phyloP scores from a whole-genome alignment of 352 stramenopile genomes.

The Globisporangium canariense region DNA sequence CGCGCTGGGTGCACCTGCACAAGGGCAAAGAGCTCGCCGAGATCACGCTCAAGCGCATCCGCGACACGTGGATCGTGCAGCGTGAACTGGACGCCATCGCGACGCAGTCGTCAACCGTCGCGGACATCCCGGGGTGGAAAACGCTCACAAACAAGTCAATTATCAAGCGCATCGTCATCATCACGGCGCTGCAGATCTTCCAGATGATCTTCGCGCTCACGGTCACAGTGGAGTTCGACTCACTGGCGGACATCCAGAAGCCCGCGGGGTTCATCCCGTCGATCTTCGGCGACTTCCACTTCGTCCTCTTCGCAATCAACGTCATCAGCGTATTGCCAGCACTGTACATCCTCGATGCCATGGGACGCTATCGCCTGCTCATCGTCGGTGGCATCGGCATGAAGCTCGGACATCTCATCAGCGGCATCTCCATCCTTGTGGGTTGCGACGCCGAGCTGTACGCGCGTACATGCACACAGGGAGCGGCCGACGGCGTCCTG shows the following conservation, averaged over 20 bases:
- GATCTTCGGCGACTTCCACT: conserved; percentile 33
- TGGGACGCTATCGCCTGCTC: conserved; percentile 34
- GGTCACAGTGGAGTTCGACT: neutral
- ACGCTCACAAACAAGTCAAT: conserved; percentile 23
- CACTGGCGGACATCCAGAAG: conserved; percentile 29
- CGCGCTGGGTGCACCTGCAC: conserved; percentile 45
- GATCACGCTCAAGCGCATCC: conserved; percentile 25
- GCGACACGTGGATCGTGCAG: conserved; percentile 22
- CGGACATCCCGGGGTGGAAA: conserved; percentile 7
- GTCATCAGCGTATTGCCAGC: conserved; percentile 33
- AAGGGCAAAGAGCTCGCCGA: conserved; percentile 41
- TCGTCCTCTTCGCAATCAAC: conserved; percentile 30
- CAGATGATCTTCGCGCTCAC: conserved; percentile 23
- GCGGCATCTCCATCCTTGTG: conserved; percentile 30
- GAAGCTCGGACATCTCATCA: conserved; percentile 34
- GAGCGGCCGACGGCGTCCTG: conserved; percentile 35
- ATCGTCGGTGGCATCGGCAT: conserved; percentile 42
- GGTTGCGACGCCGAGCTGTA: conserved; percentile 32
- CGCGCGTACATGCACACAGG: conserved; percentile 23
- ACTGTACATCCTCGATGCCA: conserved; percentile 34
- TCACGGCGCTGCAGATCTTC: conserved; percentile 34
- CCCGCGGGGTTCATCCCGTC: conserved; percentile 23
- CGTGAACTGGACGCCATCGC: conserved; percentile 32
- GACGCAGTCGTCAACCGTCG: conserved; percentile 13
- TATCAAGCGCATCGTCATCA: conserved; percentile 24